Percentiles rank a stretch among this genome's conserved stretches.
These are phyloP conservation scores for Boletus subparvulus DNA, from an alignment of 768 basidiomycete species.

Conservation along the genomic window DNA sequence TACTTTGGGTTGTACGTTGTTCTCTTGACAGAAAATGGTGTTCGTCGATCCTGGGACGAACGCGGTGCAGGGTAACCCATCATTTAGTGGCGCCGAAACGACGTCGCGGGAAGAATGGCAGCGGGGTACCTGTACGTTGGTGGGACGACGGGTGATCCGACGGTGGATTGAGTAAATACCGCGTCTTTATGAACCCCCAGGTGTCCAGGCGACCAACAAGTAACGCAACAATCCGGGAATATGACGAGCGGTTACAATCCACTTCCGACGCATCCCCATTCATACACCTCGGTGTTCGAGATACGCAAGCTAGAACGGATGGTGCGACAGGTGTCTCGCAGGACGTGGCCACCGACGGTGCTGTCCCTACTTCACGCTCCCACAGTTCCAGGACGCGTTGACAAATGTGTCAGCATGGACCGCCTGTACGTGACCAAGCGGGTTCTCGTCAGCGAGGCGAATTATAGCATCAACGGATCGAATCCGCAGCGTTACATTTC, in stretches of 20 bases:
- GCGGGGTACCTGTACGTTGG: not conserved
- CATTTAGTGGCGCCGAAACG: not conserved
- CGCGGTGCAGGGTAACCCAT: not conserved
- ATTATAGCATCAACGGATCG: not conserved
- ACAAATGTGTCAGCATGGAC: not conserved
- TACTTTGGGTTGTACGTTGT: not conserved
- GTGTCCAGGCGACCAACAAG: no score
- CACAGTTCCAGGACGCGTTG: not conserved
- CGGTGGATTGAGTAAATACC: not conserved
- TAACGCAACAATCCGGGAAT: not conserved
- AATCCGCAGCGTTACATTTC: not conserved
- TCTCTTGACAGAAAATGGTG: not conserved
- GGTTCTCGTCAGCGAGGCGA: not conserved
- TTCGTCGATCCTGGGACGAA: not conserved
- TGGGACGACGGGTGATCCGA: not conserved
- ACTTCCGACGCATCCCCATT: not conserved
- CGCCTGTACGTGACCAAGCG: not conserved
- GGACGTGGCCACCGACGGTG: no score
- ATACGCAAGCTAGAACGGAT: no score
- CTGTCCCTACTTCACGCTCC: not conserved
- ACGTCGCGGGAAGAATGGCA: not conserved
- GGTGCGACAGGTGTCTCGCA: no score
- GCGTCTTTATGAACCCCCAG: not conserved
- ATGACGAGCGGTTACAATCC: no score
- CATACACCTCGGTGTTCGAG: no score